Conservation (phyloP, 495 filamentous ascomycete genomes). For the Neurospora africana region DNA sequence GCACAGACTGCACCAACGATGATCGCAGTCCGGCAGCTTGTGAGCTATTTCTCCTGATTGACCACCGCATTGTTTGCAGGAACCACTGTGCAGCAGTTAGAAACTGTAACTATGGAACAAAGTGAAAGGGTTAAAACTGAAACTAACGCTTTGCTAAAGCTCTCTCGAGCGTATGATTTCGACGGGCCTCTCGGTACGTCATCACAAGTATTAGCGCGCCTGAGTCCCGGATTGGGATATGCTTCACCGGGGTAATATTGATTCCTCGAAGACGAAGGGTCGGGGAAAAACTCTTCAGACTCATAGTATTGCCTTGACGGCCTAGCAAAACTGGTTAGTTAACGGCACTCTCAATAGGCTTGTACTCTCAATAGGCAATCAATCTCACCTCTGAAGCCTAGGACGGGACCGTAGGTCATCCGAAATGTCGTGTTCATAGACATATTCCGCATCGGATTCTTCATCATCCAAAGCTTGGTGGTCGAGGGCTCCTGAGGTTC, state of each 20-base stretch:
- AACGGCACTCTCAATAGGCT: neutral
- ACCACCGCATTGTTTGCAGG: neutral
- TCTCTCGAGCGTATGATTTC: neutral
- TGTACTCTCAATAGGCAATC: neutral
- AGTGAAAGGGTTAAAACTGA: neutral
- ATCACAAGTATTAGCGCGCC: neutral
- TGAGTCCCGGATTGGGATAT: neutral
- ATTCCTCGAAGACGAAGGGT: slow-evolving; percentile 8
- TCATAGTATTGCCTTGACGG: slow-evolving; percentile 28
- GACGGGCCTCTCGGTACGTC: neutral
- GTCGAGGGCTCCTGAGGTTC: neutral
- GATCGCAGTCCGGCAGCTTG: slow-evolving; percentile 41
- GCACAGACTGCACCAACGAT: slow-evolving; percentile 69
- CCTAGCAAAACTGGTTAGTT: slow-evolving; percentile 15
- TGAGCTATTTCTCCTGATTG: neutral
- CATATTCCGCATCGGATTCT: slow-evolving; percentile 18
- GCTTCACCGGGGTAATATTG: neutral
- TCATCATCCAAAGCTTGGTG: neutral
- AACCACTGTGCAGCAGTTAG: neutral
- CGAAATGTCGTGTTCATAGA: slow-evolving; percentile 16
- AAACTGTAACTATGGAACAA: neutral
- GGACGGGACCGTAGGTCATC: slow-evolving; percentile 25
- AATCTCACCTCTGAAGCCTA: slow-evolving; percentile 26
- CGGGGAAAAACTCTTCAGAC: slow-evolving; percentile 21
- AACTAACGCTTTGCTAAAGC: neutral